Evolutionary conservation across 2,329 filamentous ascomycete species (phyloP), one percentile per base, ranked within the genome.

Genomic region (Calonectria hawksworthii): DNA sequence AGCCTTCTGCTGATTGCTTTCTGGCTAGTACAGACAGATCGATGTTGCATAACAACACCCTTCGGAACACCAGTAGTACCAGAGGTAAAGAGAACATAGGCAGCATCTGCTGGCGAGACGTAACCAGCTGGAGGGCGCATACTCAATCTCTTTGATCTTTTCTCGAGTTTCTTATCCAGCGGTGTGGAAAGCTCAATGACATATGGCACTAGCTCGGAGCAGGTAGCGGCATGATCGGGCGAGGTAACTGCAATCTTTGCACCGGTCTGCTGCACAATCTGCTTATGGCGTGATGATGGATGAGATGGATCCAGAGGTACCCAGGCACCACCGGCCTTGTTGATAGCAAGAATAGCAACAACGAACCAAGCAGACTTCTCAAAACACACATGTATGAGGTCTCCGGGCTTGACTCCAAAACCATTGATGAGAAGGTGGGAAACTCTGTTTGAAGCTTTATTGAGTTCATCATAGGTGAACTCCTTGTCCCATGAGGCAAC

Each of bases 41-140:
- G 50, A 44, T 82, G 80, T 4, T 75, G 71, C 30, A 82, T 68
- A 7, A 77, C 64, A 14, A 79, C 73, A 21, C 79, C 81, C 47
- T 82, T 82, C 2, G 82, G 78, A 10, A 67, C 73, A 1, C 79
- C 82, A 0, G 81, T 83, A 23, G 73, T 80, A 8, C 80, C 81
- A 3, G 79, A 80, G 0, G 81, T 83, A 32, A 82, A 83, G 14
- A 80, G 41, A 1, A 78, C 69, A 67, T 82, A 83, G 1, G 64
- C 64, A 51, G 47, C 44, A 38, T 67, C 44, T 8, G 44, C 64
- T 14, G 64, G 64, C 7, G 44, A 52, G 2, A 67, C 64, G n/a
- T 51, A 51, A 3, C 64, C 44, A 36, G 11, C 44, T 21, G 64
- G 64, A 4, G 64, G 64, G 4, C 44, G 47, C 64, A 66, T 66